Evolutionary conservation across 2,329 filamentous ascomycete genomes (phyloP).

Genomic region (Penicillium expansum): DNA sequence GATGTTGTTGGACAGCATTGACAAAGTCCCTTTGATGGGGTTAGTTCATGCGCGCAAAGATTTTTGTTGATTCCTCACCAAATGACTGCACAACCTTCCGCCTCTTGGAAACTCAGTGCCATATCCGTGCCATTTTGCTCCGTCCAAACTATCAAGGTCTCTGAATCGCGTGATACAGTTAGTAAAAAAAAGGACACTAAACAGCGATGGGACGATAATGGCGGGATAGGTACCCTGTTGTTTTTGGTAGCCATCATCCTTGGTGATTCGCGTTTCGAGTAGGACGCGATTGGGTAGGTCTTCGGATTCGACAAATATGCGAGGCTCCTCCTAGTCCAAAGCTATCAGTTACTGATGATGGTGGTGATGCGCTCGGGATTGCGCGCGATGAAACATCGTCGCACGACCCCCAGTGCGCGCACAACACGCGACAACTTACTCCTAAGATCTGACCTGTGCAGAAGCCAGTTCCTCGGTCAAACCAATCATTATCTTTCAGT

Average conservation of each 20-base stretch:
- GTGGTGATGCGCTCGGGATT: slow-evolving; percentile 2
- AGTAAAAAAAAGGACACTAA: slow-evolving; percentile 9
- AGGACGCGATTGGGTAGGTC: slow-evolving; percentile 81
- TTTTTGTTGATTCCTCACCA: slow-evolving; percentile 58
- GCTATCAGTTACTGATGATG: slow-evolving; percentile 3
- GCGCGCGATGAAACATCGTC: slow-evolving; percentile 17
- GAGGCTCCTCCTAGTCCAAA: slow-evolving; percentile 66
- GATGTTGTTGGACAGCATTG: slow-evolving; percentile 74
- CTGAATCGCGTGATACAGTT: slow-evolving; percentile 49
- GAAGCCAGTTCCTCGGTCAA: slow-evolving; percentile 93
- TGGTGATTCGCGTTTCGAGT: slow-evolving; percentile 83
- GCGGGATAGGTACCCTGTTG: slow-evolving; percentile 70
- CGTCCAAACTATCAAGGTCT: slow-evolving; percentile 98
- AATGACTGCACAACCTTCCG: slow-evolving; percentile 86
- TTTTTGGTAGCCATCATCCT: slow-evolving; percentile 96
- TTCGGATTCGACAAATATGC: slow-evolving; percentile 89
- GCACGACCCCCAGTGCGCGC: slow-evolving; percentile 20
- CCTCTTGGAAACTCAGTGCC: slow-evolving; percentile 97
- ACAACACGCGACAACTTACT: slow-evolving; percentile 52
- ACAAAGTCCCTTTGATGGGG: slow-evolving; percentile 74
- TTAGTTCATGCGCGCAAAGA: slow-evolving; percentile 16
- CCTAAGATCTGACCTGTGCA: slow-evolving; percentile 74
- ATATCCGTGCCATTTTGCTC: slow-evolving; percentile 89
- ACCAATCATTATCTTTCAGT: slow-evolving; percentile 98
- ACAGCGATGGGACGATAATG: slow-evolving; percentile 21